Percentiles rank a stretch among this genome's conserved stretches.
Conservation (phyloP, 257 asterid species). For the Fraxinus excelsior region DNA sequence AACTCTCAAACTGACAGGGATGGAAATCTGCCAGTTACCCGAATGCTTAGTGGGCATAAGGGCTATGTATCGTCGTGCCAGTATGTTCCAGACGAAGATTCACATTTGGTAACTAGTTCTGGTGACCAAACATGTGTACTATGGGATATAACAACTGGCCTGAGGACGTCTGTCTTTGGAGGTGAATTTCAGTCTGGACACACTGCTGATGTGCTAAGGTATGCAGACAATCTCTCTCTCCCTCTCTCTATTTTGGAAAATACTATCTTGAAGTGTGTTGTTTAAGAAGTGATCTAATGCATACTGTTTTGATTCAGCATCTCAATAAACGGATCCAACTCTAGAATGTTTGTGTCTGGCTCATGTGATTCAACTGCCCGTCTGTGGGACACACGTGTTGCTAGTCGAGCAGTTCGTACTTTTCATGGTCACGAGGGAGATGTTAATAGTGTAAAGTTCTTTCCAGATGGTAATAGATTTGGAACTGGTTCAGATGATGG, state of each 20-base stretch:
- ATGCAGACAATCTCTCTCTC: conserved; percentile 19
- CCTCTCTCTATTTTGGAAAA: not conserved
- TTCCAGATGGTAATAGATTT: conserved; percentile 91
- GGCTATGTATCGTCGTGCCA: conserved; percentile 96
- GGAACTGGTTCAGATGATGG: conserved; percentile 98
- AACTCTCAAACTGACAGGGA: conserved; percentile 80
- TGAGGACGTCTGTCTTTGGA: conserved; percentile 90
- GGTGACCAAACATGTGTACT: conserved; percentile 96
- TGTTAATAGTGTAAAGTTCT: conserved; percentile 88
- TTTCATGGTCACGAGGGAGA: conserved; percentile 93
- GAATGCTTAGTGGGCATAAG: conserved; percentile 89
- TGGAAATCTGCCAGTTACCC: conserved; percentile 80
- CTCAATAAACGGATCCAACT: conserved; percentile 77
- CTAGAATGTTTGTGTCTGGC: conserved; percentile 90
- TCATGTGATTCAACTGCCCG: conserved; percentile 96
- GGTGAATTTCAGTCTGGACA: conserved; percentile 99
- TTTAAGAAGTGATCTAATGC: conserved; percentile 14
- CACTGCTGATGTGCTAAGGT: conserved; percentile 86
- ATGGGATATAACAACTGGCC: conserved; percentile 97
- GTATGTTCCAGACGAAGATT: conserved; percentile 90
- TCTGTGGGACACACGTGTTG: conserved; percentile 96
- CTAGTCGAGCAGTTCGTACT: conserved; percentile 95
- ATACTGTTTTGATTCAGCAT: conserved; percentile 54
- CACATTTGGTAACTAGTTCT: conserved; percentile 87
- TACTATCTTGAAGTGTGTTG: conserved; percentile 1